Evolutionary conservation across 306 rosid species (phyloP), one percentile per base, ranked within the genome.

Genomic region (Cajanus cajan): DNA sequence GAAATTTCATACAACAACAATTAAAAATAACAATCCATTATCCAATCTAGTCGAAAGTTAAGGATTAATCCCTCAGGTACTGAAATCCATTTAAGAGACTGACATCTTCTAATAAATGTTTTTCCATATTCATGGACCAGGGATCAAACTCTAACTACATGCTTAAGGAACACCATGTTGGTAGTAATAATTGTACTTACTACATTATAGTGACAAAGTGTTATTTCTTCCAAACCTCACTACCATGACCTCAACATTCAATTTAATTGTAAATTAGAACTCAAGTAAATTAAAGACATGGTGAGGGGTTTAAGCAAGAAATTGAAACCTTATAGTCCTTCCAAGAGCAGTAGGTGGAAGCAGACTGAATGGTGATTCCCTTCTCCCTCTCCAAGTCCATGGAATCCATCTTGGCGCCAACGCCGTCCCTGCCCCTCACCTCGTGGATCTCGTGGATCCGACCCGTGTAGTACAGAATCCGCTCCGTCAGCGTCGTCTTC

Each of bases 361-460:
- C 98, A 2, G 99, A 95, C 82, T 95, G 97, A 47, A 95, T 95
- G 7, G 98, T 95, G 66, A 95, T 95, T 40, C 98, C 98, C 65
- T 93, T 95, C 86, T 93, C 96, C 74, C 97, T 87, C 90, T 95
- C 98, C 90, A 93, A 90, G 74, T 90, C 99, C 99, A 95, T 95
- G 18, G 98, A 95, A 33, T 93, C 99, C 99, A 95, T 95, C 83
- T 95, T 95, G 2, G 99, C 98, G 21, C 99, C 99, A 5, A 93
- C 98, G 1, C 99, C 99, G 22, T 95, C 99, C 57, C 89, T 89
- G 2, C 98, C 99, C 65, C 98, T 82, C 44, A 93, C 99, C 87
- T 93, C 98, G 22, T 93, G 99, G 76, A 95, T 95, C 88, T 93
- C 99, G 21, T 95, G 99, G 78, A 93, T 95, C 86, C 88, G 88